These are phyloP conservation scores for Bullera alba DNA, from an alignment of 768 basidiomycete genomes.

Conservation along the genomic window DNA sequence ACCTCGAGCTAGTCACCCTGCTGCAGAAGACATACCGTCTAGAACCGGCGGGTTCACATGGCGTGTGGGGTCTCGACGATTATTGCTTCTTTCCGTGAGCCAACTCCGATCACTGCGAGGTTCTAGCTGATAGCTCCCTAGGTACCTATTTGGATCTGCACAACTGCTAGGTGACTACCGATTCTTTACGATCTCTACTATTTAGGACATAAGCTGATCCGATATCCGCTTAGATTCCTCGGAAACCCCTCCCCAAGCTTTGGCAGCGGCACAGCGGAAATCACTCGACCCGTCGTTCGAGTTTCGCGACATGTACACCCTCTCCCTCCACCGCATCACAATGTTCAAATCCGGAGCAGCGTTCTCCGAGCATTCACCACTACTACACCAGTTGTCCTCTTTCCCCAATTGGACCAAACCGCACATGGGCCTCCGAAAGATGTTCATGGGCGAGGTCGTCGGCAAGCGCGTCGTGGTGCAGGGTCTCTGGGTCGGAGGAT, in stretches of 20 bases:
- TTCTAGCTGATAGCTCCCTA: conserved; percentile 3
- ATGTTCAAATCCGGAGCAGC: conserved; percentile 27
- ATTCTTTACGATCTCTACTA: neutral
- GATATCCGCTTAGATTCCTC: conserved; percentile 51
- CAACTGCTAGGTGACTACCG: conserved; percentile 53
- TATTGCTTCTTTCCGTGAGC: conserved; percentile 66
- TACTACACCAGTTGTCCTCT: conserved; percentile 74
- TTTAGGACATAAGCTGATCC: neutral
- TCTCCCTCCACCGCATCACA: conserved; percentile 21
- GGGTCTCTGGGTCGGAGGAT: conserved; percentile 54
- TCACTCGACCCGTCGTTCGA: conserved; percentile 8
- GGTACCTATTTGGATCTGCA: conserved; percentile 80
- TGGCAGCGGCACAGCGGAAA: conserved; percentile 63
- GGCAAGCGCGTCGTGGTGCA: conserved; percentile 95
- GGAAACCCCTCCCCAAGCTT: conserved; percentile 80
- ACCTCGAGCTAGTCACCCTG: conserved; percentile 69
- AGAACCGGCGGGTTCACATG: conserved; percentile 94
- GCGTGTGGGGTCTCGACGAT: conserved; percentile 96
- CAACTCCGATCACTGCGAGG: neutral
- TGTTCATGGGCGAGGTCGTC: conserved; percentile 94
- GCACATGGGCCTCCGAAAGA: conserved; percentile 81
- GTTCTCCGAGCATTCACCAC: conserved; percentile 52
- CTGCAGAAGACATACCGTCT: conserved; percentile 83
- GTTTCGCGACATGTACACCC: conserved; percentile 29
- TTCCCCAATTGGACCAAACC: conserved; percentile 89